These are phyloP conservation scores for Aspergillus fischeri DNA, from an alignment of 2,329 filamentous ascomycete species.

Conservation along the genomic window DNA sequence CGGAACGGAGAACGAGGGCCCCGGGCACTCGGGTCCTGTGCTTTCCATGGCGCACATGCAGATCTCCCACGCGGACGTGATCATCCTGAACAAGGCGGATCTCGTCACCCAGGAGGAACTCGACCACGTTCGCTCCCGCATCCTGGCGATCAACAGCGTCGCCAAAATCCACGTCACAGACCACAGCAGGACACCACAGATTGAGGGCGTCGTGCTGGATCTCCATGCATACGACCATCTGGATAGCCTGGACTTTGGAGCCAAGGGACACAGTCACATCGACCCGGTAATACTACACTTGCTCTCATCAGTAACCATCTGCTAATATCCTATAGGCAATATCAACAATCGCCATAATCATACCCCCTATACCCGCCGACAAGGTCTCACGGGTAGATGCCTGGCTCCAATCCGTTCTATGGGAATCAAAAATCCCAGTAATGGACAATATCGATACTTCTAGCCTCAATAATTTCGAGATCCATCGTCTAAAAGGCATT, in stretches of 20 bases:
- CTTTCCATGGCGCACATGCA: constrained; percentile 93
- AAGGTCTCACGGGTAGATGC: constrained; percentile 65
- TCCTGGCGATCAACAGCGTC: constrained; percentile 82
- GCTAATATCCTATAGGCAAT: constrained; percentile 59
- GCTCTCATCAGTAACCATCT: background rate
- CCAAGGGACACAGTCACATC: constrained; percentile 82
- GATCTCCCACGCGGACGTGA: constrained; percentile 92
- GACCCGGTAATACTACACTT: constrained; percentile 59
- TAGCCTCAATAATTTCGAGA: constrained; percentile 57
- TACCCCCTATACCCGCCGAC: constrained; percentile 55
- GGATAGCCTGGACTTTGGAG: constrained; percentile 63
- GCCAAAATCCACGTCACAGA: constrained; percentile 80
- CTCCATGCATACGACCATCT: constrained; percentile 89
- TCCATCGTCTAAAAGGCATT: constrained; percentile 84
- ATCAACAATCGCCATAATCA: constrained; percentile 69
- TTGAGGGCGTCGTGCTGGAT: constrained; percentile 84
- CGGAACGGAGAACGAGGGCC: constrained; percentile 41
- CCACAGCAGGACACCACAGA: constrained; percentile 70
- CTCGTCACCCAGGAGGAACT: constrained; percentile 70
- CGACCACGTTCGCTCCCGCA: constrained; percentile 62
- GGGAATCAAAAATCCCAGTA: constrained; percentile 56
- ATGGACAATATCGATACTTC: constrained; percentile 12
- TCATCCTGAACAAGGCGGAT: constrained; percentile 92
- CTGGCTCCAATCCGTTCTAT: constrained; percentile 80
- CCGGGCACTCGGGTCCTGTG: constrained; percentile 55